These are phyloP conservation scores for Porphyrellus sp. DNA, from an alignment of 1,284 basidiomycete species.

Conservation along the genomic window DNA sequence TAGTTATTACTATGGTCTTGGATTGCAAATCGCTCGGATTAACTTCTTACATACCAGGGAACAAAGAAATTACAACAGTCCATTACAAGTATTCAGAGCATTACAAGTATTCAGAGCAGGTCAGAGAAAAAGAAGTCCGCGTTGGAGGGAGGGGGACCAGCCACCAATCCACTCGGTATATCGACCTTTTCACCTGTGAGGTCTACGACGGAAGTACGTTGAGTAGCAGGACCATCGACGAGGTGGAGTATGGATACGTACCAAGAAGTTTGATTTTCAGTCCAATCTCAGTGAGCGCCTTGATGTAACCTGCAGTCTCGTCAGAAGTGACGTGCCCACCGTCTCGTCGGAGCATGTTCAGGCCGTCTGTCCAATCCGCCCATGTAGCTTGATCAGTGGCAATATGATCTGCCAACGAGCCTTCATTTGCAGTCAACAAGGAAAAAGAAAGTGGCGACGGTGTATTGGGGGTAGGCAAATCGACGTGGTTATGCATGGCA, in stretches of 20 bases:
- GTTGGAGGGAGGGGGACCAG: conserved; percentile 72
- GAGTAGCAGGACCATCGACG: background rate
- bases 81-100: conserved; percentile 29
- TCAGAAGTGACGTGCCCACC: conserved; percentile 79
- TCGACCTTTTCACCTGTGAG: conserved; percentile 90
- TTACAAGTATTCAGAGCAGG: conserved; percentile 33
- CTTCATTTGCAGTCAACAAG: conserved; percentile 67
- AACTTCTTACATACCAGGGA: conserved; percentile 3
- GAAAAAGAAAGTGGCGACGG: conserved; percentile 81
- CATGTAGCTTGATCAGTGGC: conserved; percentile 82
- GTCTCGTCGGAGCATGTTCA: conserved; percentile 83
- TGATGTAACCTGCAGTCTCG: conserved; percentile 83
- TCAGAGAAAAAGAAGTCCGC: conserved; percentile 89
- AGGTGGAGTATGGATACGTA: conserved; percentile 38
- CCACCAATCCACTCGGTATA: conserved; percentile 73
- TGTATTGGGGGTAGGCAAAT: conserved; percentile 50
- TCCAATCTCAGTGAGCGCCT: conserved; percentile 88
- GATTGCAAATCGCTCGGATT: background rate
- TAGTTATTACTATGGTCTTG: conserved; percentile 16
- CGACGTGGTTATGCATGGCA: conserved; percentile 55
- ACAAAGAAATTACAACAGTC: conserved; percentile 11
- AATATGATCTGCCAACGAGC: conserved; percentile 81
- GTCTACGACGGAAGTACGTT: conserved; percentile 47
- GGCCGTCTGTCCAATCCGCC: conserved; percentile 95
- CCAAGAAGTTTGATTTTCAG: conserved; percentile 90